phyloP scores from a whole-genome alignment of 1,284 basidiomycete genomes.

The Trametes hirsuta region DNA sequence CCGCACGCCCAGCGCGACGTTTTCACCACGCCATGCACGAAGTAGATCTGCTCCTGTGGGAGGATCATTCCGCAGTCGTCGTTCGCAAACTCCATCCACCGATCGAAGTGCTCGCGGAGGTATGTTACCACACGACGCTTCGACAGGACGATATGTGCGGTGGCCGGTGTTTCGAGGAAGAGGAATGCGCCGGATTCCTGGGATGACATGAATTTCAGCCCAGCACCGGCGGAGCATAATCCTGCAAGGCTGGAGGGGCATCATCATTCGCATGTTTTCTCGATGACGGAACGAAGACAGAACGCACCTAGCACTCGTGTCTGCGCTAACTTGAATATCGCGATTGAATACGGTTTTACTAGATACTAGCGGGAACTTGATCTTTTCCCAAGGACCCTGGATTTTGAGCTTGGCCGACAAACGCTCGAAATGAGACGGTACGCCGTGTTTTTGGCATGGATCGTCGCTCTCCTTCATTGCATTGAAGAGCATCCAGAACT shows the following conservation, averaged over 20 bases:
- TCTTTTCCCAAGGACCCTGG: background rate
- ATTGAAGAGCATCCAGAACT: conserved; percentile 23
- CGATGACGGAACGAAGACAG: too few species aligned
- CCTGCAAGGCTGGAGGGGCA: background rate
- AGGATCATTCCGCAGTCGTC: background rate
- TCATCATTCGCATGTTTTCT: background rate
- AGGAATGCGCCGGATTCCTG: conserved; percentile 13
- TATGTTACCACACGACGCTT: conserved; percentile 14
- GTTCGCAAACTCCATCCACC: conserved; percentile 28
- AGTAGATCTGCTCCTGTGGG: background rate
- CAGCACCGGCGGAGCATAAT: background rate
- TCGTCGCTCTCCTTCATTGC: background rate
- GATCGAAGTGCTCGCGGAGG: conserved; percentile 19
- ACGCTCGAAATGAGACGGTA: background rate
- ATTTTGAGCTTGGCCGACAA: background rate
- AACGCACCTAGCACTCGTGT: background rate
- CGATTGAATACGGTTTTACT: background rate
- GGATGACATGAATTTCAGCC: background rate
- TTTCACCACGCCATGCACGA: background rate
- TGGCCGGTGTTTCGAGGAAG: conserved; percentile 4
- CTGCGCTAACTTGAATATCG: background rate
- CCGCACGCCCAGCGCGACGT: conserved; percentile 1
- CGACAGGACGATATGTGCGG: background rate
- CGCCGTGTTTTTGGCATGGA: conserved; percentile 1
- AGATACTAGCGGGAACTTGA: background rate